Conservation (phyloP, 108 stramenopile genomes). For the Nannochloropsis salina region DNA sequence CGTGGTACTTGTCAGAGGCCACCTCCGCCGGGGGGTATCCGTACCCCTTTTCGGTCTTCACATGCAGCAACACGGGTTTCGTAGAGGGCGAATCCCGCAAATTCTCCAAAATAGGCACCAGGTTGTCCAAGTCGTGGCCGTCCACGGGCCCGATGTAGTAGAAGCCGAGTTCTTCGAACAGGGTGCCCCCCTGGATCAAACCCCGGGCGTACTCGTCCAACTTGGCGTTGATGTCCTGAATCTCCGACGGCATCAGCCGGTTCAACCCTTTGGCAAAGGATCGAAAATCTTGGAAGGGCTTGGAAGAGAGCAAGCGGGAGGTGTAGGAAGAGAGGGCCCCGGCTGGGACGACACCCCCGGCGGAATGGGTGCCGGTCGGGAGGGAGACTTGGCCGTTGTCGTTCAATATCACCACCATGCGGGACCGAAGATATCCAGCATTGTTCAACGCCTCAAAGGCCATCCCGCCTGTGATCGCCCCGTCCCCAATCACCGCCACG, state of each 20-base stretch:
- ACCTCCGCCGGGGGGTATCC: slow-evolving; percentile 89
- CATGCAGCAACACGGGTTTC: slow-evolving; percentile 85
- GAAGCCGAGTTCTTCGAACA: slow-evolving; percentile 95
- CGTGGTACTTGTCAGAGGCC: slow-evolving; percentile 91
- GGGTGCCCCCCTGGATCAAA: slow-evolving; percentile 83
- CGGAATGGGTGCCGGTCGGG: slow-evolving; percentile 90
- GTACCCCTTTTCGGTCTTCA: slow-evolving; percentile 88
- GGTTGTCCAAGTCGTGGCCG: slow-evolving; percentile 91
- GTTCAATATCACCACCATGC: slow-evolving; percentile 93
- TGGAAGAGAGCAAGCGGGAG: slow-evolving; percentile 78
- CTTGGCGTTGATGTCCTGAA: slow-evolving; percentile 91
- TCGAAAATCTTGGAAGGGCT: slow-evolving; percentile 91
- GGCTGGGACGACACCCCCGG: slow-evolving; percentile 81
- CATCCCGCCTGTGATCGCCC: slow-evolving; percentile 97
- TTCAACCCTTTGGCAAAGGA: slow-evolving; percentile 84
- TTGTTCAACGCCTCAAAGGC: slow-evolving; percentile 97
- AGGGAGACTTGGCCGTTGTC: slow-evolving; percentile 97
- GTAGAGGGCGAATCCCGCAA: slow-evolving; percentile 68
- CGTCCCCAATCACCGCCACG: slow-evolving; percentile 95
- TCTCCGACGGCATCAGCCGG: slow-evolving; percentile 76
- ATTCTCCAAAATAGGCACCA: slow-evolving; percentile 90
- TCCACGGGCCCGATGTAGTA: slow-evolving; percentile 97
- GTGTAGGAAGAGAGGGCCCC: slow-evolving; percentile 83
- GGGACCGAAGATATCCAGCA: slow-evolving; percentile 78
- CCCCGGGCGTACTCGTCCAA: slow-evolving; percentile 94